Evolutionary conservation across 805 yeast genomes (phyloP).

Genomic region (Millerozyma acaciae): DNA sequence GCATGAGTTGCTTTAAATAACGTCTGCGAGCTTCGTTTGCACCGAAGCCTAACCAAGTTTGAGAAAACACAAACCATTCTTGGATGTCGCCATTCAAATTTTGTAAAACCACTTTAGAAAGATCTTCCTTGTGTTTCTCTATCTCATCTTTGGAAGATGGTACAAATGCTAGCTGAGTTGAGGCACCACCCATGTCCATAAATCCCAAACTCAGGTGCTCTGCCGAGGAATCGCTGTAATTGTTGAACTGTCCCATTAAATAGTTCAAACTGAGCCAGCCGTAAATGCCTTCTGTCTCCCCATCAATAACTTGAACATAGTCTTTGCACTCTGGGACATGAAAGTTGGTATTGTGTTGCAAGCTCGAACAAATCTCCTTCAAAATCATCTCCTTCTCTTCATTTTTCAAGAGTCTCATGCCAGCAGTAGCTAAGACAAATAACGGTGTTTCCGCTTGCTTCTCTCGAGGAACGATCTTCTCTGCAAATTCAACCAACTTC

Average conservation of each 20-base stretch:
- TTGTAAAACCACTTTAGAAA: slow-evolving; percentile 61
- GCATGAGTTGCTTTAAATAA: slow-evolving; percentile 55
- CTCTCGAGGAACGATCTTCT: slow-evolving; percentile 60
- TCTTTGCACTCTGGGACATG: slow-evolving; percentile 54
- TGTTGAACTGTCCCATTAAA: slow-evolving; percentile 60
- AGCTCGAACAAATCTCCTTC: slow-evolving; percentile 52
- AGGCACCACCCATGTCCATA: slow-evolving; percentile 99
- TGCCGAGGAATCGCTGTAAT: slow-evolving; percentile 35
- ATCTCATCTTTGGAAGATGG: slow-evolving; percentile 65
- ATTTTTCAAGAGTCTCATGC: slow-evolving; percentile 76
- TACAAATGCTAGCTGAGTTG: slow-evolving; percentile 92
- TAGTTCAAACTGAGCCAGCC: slow-evolving; percentile 96
- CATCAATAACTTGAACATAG: slow-evolving; percentile 84
- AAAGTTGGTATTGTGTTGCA: slow-evolving; percentile 56
- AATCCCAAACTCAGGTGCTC: slow-evolving; percentile 74
- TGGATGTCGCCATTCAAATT: slow-evolving; percentile 68
- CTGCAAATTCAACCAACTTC: slow-evolving; percentile 65
- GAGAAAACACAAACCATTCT: slow-evolving; percentile 83
- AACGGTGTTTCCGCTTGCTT: slow-evolving; percentile 71
- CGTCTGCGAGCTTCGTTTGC: slow-evolving; percentile 89
- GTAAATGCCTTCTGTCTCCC: slow-evolving; percentile 89
- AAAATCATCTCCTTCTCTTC: slow-evolving; percentile 52
- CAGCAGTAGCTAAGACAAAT: slow-evolving; percentile 93
- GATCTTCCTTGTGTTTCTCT: slow-evolving; percentile 65
- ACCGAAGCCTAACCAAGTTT: slow-evolving; percentile 97